These are phyloP conservation scores for Melanomma pulvis-pyrius DNA, from an alignment of 495 filamentous ascomycete genomes.

Conservation along the genomic window DNA sequence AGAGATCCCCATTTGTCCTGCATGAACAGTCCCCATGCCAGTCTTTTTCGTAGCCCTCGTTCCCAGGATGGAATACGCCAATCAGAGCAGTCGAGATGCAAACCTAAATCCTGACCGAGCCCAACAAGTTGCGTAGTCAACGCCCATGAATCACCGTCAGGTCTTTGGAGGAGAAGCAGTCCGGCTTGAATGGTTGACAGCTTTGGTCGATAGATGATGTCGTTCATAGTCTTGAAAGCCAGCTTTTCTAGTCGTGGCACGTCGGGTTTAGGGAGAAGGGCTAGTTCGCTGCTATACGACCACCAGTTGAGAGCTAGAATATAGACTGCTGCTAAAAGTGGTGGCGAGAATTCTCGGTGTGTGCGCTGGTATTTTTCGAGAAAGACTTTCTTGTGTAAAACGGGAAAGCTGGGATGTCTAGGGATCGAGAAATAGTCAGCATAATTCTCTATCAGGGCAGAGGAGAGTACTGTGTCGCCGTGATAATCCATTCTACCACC, in stretches of 20 bases:
- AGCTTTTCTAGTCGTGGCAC: conserved; percentile 71
- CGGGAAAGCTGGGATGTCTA: conserved; percentile 84
- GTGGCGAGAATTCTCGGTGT: conserved; percentile 74
- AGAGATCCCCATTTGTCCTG: conserved; percentile 86
- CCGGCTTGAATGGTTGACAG: conserved; percentile 91
- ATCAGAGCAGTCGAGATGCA: conserved; percentile 76
- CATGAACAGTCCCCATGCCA: conserved; percentile 85
- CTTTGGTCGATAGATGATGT: conserved; percentile 77
- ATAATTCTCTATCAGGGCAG: too few relatives aligned
- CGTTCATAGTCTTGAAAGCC: conserved; percentile 69
- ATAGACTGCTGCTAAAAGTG: conserved; percentile 82
- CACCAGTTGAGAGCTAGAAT: conserved; percentile 87
- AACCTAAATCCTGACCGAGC: conserved; percentile 73
- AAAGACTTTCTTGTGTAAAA: conserved; percentile 82
- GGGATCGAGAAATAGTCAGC: too few relatives aligned
- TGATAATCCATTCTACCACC: too few relatives aligned
- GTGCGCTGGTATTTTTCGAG: conserved; percentile 79
- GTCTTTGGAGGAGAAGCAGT: conserved; percentile 79
- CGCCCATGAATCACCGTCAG: conserved; percentile 76
- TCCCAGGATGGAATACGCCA: conserved; percentile 87
- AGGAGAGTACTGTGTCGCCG: too few relatives aligned
- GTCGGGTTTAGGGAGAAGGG: conserved; percentile 67
- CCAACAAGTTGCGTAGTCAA: conserved; percentile 81
- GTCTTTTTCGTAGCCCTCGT: conserved; percentile 71
- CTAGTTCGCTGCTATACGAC: conserved; percentile 69